Percentiles rank a stretch among this genome's conserved stretches.
These are phyloP conservation scores for Pinus albicaulis DNA, from an alignment of 75 land plant species.

Conservation along the genomic window DNA sequence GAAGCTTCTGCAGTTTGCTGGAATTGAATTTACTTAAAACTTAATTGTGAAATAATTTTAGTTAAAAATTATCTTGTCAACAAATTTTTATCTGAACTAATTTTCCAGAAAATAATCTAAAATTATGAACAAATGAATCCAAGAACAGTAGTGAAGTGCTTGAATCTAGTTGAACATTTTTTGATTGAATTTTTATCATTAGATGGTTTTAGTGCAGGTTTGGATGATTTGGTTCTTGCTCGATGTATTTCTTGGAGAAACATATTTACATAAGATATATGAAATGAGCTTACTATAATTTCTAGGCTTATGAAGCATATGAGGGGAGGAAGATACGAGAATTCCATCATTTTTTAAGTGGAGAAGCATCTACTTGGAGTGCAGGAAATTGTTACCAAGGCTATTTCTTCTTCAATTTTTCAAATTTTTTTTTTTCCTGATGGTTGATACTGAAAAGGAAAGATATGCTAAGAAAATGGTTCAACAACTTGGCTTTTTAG, in stretches of 20 bases:
- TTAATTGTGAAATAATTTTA: too few species aligned
- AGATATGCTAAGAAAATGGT: too few species aligned
- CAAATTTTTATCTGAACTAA: too few species aligned
- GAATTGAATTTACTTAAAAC: too few species aligned
- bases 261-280: slow-evolving; percentile 21
- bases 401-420: slow-evolving; percentile 27
- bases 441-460: too few species aligned
- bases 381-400: slow-evolving; percentile 23
- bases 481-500: too few species aligned
- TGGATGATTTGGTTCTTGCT: slow-evolving; percentile 61
- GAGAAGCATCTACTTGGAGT: slow-evolving; percentile 25
- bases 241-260: slow-evolving; percentile 6
- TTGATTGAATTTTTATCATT: slow-evolving; percentile 51
- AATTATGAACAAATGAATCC: too few species aligned
- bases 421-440: too few species aligned
- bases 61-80: too few species aligned
- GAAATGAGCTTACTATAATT: slow-evolving; percentile 19
- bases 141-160: too few species aligned
- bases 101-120: too few species aligned
- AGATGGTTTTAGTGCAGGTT: slow-evolving; percentile 55
- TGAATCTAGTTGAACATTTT: too few species aligned
- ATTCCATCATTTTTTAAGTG: slow-evolving; percentile 19
- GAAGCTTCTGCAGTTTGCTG: slow-evolving; percentile 84
- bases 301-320: slow-evolving; percentile 21
- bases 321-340: slow-evolving; percentile 16